Percentiles rank a stretch among this genome's conserved stretches.
Evolutionary conservation across 805 yeast species (phyloP).

Genomic region (Cyberlindnera meyerae): DNA sequence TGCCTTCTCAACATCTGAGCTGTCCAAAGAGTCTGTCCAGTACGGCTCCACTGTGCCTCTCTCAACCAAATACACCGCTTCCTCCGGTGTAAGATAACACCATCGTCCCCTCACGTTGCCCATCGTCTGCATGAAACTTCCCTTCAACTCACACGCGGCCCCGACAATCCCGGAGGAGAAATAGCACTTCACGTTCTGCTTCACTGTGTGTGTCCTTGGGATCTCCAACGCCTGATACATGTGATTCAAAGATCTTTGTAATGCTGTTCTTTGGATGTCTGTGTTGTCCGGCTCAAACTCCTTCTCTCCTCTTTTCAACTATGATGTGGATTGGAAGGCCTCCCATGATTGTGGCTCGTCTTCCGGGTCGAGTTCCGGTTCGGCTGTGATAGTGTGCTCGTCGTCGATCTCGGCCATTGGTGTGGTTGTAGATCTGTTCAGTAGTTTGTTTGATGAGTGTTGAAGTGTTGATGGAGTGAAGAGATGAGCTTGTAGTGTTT

Average conservation of each 20-base stretch:
- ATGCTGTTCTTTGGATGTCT: slow-evolving; percentile 38
- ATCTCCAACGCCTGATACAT: slow-evolving; percentile 66
- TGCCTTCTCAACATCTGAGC: slow-evolving; percentile 31
- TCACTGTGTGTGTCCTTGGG: slow-evolving; percentile 42
- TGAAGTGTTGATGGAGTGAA: too few species aligned
- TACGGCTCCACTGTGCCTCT: slow-evolving; percentile 61
- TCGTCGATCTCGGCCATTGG: slow-evolving; percentile 3
- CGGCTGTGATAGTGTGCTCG: slow-evolving; percentile 2
- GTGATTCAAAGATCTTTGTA: slow-evolving; percentile 53
- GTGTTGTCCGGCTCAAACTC: slow-evolving; percentile 85
- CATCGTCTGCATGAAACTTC: slow-evolving; percentile 67
- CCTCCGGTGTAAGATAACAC: slow-evolving; percentile 57
- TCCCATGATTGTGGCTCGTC: slow-evolving; percentile 55
- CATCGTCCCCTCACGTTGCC: slow-evolving; percentile 51
- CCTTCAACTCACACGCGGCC: slow-evolving; percentile 49
- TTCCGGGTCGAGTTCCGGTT: slow-evolving; percentile 22
- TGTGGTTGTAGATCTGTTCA: too few species aligned
- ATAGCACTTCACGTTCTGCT: slow-evolving; percentile 45
- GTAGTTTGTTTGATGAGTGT: too few species aligned
- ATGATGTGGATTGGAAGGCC: slow-evolving; percentile 17
- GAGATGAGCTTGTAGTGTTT: too few species aligned
- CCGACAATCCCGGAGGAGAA: slow-evolving; percentile 38
- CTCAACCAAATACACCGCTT: slow-evolving; percentile 72
- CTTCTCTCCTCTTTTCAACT: slow-evolving; percentile 76
- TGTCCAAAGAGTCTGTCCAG: too few species aligned